These are phyloP conservation scores for Aureobasidium lini DNA, from an alignment of 2,329 filamentous ascomycete genomes.

Conservation along the genomic window DNA sequence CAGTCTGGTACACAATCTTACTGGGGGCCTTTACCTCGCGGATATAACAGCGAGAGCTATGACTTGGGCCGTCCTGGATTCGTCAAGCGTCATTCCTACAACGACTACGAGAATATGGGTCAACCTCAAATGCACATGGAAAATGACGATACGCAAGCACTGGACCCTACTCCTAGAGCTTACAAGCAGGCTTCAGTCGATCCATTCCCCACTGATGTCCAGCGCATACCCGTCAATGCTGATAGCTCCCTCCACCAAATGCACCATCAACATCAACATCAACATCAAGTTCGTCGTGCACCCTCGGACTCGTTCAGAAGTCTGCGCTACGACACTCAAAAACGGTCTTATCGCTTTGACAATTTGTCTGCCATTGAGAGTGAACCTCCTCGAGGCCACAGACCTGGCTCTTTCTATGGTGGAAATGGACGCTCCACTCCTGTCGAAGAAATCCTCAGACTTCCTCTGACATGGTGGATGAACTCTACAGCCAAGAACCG, in stretches of 20 bases:
- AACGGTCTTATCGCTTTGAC: slow-evolving; percentile 1
- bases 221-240: background rate
- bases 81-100: background rate
- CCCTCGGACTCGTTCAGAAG: background rate
- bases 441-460: background rate
- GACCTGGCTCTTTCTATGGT: background rate
- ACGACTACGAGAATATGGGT: background rate
- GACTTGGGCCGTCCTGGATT: background rate
- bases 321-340: background rate
- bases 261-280: background rate
- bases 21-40: background rate
- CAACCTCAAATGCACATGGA: background rate
- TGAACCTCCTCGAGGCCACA: background rate
- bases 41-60: background rate
- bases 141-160: background rate
- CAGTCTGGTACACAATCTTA: background rate
- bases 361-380: slow-evolving; percentile 3
- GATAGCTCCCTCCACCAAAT: background rate
- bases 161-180: background rate
- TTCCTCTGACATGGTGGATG: slow-evolving; percentile 14
- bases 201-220: background rate
- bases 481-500: slow-evolving; percentile 13
- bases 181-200: slow-evolving; percentile 1
- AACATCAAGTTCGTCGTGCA: background rate
- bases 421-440: background rate